Base-by-base conservation (phyloP, 106 monocot genomes). In the Apostasia shenzhenica region DNA sequence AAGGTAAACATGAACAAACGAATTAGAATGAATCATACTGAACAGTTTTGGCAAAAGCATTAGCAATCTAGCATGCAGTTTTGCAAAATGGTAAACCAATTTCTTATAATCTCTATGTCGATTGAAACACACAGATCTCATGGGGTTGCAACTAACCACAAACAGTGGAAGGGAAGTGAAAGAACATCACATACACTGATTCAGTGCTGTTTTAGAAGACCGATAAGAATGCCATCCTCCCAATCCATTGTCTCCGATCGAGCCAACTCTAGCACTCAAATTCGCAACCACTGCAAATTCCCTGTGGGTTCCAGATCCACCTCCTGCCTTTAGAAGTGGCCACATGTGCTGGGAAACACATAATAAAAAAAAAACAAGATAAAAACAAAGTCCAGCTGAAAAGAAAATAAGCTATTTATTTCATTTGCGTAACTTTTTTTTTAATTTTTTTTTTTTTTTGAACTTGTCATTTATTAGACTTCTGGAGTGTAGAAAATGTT, bases 171-270 rank as follows among this genome's bases (percentile, higher is more conserved):
- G 47, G 48, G 5, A 3, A 26, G 12, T 9, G 2, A 40, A n/a
- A 59, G 47, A 52, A 39, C 3, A 43, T 39, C 11, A 43, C 73
- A 55, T 88, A 91, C 91, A 77, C 77, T 97, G 95, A 74, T 97
- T 97, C 56, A 97, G 72, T 68, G 95, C 92, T 45, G 92, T 69
- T 74, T 97, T 97, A 6, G 95, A 97, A 78, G 95, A 67, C 58
- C 92, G 80, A 73, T 97, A 97, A 2, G 95, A 92, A 81, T 97
- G 91, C 95, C 95, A 97, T 58, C 92, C 95, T 11, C 95, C 95
- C 51, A 92, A 75, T 41, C 79, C 61, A 69, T 97, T 97, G 67
- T 97, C 92, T 52, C 89, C 92, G 58, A 97, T 89, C 0, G 95
- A 97, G 59, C 95, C 81, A 40, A 97, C 95, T 77, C 92, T 74